Percentiles rank a stretch among this genome's conserved stretches.
Conservation (phyloP, 2,329 filamentous ascomycete genomes). For the Scedosporium dehoogii region DNA sequence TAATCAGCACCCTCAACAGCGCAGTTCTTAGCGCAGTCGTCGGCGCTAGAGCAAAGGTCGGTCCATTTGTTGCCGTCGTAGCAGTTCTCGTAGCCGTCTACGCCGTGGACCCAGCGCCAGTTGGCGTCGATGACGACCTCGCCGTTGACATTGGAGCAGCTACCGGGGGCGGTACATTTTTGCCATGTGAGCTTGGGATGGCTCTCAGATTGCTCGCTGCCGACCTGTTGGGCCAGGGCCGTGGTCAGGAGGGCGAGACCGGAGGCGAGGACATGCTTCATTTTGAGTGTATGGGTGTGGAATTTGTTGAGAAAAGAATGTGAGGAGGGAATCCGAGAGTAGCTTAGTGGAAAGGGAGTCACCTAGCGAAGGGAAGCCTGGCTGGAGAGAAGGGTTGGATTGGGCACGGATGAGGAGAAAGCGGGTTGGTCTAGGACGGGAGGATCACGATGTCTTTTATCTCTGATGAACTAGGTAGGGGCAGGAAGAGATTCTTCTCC, state of each 20-base stretch:
- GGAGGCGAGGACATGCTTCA: slow-evolving; percentile 6
- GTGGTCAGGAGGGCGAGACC: slow-evolving; percentile 20
- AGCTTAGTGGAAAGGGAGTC: not conserved
- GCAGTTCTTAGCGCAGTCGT: slow-evolving; percentile 32
- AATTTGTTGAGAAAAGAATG: not conserved
- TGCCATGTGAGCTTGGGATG: slow-evolving; percentile 36
- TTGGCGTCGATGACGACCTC: slow-evolving; percentile 41
- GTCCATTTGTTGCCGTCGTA: slow-evolving; percentile 32
- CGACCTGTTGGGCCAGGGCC: slow-evolving; percentile 30
- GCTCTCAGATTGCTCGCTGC: slow-evolving; percentile 25
- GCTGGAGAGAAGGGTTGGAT: not conserved
- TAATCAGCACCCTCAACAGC: slow-evolving; percentile 37
- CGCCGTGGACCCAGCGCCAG: slow-evolving; percentile 43
- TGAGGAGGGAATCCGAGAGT: not conserved
- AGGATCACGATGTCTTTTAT: not conserved
- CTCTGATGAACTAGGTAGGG: not conserved
- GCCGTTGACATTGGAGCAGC: slow-evolving; percentile 29
- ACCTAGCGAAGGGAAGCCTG: not conserved
- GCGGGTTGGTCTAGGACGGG: not conserved
- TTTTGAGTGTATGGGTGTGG: not conserved
- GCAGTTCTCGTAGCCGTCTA: slow-evolving; percentile 32
- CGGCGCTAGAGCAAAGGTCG: slow-evolving; percentile 27
- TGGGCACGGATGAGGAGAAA: not conserved
- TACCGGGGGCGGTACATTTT: slow-evolving; percentile 29
- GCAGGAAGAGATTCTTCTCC: not conserved